Base-by-base conservation (phyloP, 2,329 filamentous ascomycete genomes). In the Zasmidium cellare region DNA sequence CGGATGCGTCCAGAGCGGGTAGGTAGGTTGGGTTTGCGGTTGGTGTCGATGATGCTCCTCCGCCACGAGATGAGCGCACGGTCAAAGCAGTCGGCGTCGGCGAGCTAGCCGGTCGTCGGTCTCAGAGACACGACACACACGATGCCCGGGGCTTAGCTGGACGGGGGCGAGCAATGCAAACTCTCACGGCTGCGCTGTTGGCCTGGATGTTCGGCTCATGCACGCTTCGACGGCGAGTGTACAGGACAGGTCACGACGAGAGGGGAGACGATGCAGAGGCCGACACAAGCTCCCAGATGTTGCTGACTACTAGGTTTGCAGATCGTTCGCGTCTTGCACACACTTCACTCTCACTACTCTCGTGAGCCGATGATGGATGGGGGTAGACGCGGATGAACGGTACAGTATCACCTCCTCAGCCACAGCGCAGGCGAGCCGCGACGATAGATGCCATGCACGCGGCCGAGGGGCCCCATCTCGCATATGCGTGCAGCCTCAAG, bases 271-370 rank as follows among this genome's bases (percentile, higher is more conserved):
- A 28, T 28, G 25, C 25, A 28, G 25, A 16, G 35, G 11, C 12
- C 35, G n/a, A 14, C 35, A 18, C 11, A 41, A 41, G 35, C 12
- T 18, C 35, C 35, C 7, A 41, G 35, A 5, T 14, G 20, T 53
- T 47, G 51, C 51, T 53, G 20, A 53, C 41, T 31, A 24, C n/a
- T 22, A n/a, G 6, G 11, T 41, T 41, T 22, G 51, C 31, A 53
- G 51, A 53, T 53, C 16, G n/a, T 16, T 25, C 20, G 51, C 49
- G 18, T 31, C 28, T 20, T 2, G 38, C 22, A 9, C 19, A 41
- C 9, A 51, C 49, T 23, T 51, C 49, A 51, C 7, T 18, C 20
- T 31, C 49, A 31, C 28, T 31, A 31, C 28, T 31, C 7, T 31
- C 28, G 14, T 14, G 28, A 14, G n/a, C n/a, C 28, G 28, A 14